These are phyloP conservation scores for Atkinsonella texensis DNA, from an alignment of 2,329 filamentous ascomycete species.

Conservation along the genomic window DNA sequence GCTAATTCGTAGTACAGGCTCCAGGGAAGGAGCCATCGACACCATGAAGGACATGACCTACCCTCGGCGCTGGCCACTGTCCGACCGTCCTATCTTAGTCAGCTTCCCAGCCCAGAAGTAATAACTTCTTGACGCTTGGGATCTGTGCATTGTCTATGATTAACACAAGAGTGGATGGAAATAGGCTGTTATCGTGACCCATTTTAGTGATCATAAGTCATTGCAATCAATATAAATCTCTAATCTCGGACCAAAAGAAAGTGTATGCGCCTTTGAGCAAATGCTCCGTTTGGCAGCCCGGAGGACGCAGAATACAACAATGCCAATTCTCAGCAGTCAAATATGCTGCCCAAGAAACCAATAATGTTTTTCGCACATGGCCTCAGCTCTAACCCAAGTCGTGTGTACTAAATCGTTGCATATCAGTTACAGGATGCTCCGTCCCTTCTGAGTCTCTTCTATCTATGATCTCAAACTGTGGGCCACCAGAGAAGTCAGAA, in stretches of 20 bases:
- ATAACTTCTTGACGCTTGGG: background rate
- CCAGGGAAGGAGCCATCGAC: background rate
- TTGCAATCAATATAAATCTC: slow-evolving; percentile 2
- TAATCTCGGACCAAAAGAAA: slow-evolving; percentile 2
- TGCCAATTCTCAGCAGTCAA: slow-evolving; percentile 6
- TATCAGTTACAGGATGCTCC: slow-evolving; percentile 25
- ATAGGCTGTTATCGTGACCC: background rate
- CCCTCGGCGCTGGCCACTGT: background rate
- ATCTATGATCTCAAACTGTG: slow-evolving; percentile 24
- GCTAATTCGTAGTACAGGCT: too few species aligned
- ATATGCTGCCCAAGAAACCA: slow-evolving; percentile 13
- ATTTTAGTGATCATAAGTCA: slow-evolving; percentile 1
- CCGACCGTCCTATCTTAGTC: background rate
- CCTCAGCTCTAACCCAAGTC: slow-evolving; percentile 20
- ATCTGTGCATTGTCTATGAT: background rate
- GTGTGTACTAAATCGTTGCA: slow-evolving; percentile 19
- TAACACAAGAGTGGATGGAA: background rate
- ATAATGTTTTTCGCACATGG: slow-evolving; percentile 23
- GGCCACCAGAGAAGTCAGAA: slow-evolving; percentile 16
- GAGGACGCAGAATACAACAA: slow-evolving; percentile 6
- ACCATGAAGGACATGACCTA: background rate
- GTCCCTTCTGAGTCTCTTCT: slow-evolving; percentile 14
- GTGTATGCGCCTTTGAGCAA: background rate
- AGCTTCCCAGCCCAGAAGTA: background rate
- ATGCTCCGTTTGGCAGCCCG: background rate